Evolutionary conservation across 148 eudicot species (phyloP).

Genomic region (Spergularia bocconei): DNA sequence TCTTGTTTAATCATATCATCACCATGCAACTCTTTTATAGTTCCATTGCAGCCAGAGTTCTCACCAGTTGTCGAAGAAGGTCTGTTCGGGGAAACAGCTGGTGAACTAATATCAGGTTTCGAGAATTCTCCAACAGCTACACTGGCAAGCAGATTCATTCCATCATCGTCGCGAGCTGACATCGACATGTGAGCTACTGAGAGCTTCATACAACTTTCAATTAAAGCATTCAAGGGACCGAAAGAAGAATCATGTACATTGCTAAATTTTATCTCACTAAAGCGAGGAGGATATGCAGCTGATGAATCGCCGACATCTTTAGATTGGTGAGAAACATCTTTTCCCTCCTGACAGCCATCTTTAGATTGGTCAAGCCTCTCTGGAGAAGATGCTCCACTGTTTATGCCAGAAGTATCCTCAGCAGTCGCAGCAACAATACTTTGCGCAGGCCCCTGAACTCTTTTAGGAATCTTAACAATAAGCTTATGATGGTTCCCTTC

Average conservation of each 20-base stretch:
- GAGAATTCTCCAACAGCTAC: conserved; percentile 83
- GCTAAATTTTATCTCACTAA: conserved; percentile 30
- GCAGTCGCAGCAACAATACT: conserved; percentile 37
- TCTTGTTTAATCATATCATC: not conserved
- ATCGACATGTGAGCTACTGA: conserved; percentile 47
- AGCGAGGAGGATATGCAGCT: conserved; percentile 24
- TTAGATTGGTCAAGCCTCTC: conserved; percentile 43
- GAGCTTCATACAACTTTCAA: conserved; percentile 68
- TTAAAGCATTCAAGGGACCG: conserved; percentile 67
- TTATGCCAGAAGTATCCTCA: conserved; percentile 39
- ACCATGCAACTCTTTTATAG: conserved; percentile 8
- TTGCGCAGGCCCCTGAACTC: conserved; percentile 49
- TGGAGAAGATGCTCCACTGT: conserved; percentile 53
- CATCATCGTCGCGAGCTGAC: conserved; percentile 59
- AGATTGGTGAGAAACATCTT: conserved; percentile 26
- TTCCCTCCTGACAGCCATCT: conserved; percentile 34
- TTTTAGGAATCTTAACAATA: conserved; percentile 61
- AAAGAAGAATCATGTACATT: conserved; percentile 47
- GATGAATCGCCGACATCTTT: conserved; percentile 37
- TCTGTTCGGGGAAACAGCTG: conserved; percentile 42
- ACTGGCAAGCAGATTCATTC: conserved; percentile 87
- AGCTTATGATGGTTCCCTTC: conserved; percentile 49
- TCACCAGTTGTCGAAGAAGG: conserved; percentile 17
- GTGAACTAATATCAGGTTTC: conserved; percentile 39
- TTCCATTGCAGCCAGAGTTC: conserved; percentile 1